phyloP scores from a whole-genome alignment of 2,329 filamentous ascomycete genomes.

The Fonsecaea nubica region DNA sequence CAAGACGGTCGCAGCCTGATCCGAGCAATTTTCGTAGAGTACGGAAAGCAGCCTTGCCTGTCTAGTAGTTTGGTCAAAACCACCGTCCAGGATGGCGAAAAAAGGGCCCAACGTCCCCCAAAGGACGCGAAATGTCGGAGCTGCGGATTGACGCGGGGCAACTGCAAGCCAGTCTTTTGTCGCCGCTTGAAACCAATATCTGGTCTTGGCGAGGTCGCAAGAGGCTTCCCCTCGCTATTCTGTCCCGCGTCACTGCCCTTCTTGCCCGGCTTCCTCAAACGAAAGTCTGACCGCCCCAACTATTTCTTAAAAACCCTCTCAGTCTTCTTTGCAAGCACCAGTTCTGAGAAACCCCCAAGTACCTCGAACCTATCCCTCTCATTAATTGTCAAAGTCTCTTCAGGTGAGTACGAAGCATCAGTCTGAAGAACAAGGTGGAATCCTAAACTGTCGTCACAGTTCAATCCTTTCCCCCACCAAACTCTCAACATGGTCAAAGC shows the following conservation, averaged over 20 bases:
- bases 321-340: slow-evolving; percentile 3
- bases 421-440: not conserved
- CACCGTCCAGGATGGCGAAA: not conserved
- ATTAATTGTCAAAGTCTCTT: not conserved
- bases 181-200: not conserved
- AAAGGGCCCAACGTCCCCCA: not conserved
- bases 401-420: slow-evolving; percentile 5
- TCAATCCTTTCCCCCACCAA: slow-evolving; percentile 29
- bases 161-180: not conserved
- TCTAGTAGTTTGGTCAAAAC: not conserved
- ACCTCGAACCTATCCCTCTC: not conserved
- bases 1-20: slow-evolving; percentile 27
- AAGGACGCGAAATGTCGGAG: not conserved
- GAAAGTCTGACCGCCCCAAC: slow-evolving; percentile 29
- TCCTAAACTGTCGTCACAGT: slow-evolving; percentile 18
- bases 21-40: slow-evolving; percentile 31
- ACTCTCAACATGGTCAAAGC: slow-evolving; percentile 58
- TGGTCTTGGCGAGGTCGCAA: slow-evolving; percentile 12
- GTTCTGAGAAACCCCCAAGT: not conserved
- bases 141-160: slow-evolving; percentile 12
- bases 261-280: not conserved
- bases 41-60: slow-evolving; percentile 15
- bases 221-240: slow-evolving; percentile 16
- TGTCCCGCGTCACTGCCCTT: slow-evolving; percentile 14
- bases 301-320: slow-evolving; percentile 19